phyloP scores from a whole-genome alignment of 2,329 filamentous ascomycete species.

The Neofusicoccum sp. region DNA sequence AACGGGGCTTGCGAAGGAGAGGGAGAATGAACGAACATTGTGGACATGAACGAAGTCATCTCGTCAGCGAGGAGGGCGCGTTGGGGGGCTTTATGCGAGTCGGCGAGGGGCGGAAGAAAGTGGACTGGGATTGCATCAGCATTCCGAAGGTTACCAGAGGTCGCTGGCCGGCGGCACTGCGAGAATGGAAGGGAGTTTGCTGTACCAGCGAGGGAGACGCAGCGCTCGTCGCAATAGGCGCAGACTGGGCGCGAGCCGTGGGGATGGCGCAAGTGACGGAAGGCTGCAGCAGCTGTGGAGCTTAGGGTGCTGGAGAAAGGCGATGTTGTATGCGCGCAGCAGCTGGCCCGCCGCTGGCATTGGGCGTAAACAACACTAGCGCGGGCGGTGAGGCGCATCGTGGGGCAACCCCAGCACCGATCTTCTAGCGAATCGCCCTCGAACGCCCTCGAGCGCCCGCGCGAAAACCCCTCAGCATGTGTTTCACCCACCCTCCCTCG shows the following conservation, averaged over 20 bases:
- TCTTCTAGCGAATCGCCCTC: neutral
- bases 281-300: slow-evolving; percentile 1
- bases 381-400: slow-evolving; percentile 14
- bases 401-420: slow-evolving; percentile 6
- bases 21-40: slow-evolving; percentile 63
- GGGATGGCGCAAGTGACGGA: neutral
- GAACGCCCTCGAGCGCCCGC: neutral
- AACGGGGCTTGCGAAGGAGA: slow-evolving; percentile 32
- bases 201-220: slow-evolving; percentile 1
- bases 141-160: slow-evolving; percentile 17
- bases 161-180: neutral
- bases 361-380: slow-evolving; percentile 18
- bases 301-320: slow-evolving; percentile 4
- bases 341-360: slow-evolving; percentile 1
- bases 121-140: slow-evolving; percentile 12
- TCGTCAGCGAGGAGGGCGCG: slow-evolving; percentile 24
- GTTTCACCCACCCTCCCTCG: neutral
- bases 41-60: slow-evolving; percentile 79
- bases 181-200: slow-evolving; percentile 13
- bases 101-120: neutral
- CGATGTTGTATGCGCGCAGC: neutral
- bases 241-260: neutral
- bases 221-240: neutral
- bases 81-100: slow-evolving; percentile 5
- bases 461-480: neutral